phyloP scores from a whole-genome alignment of 192 early-diverging fungal species.

The Coemansia sp. region DNA sequence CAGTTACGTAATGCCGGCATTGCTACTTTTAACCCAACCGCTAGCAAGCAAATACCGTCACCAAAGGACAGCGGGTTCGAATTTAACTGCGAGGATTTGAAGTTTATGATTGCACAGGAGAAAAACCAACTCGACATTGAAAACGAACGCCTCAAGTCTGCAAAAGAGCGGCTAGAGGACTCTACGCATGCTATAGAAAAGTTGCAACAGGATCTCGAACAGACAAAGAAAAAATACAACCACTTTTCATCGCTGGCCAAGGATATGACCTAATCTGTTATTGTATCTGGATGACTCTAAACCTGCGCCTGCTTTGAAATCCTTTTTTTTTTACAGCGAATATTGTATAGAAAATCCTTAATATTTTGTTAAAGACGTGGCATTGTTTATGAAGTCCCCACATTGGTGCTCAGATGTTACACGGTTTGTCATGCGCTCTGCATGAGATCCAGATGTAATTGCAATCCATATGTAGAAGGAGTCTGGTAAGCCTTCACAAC shows the following conservation, averaged over 20 bases:
- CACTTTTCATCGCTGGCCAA: constrained; percentile 36
- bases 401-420: too few relatives aligned
- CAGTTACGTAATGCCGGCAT: constrained; percentile 47
- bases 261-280: background rate
- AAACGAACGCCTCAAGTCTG: constrained; percentile 16
- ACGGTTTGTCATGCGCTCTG: too few relatives aligned
- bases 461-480: background rate
- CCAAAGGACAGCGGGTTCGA: constrained; percentile 29
- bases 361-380: too few relatives aligned
- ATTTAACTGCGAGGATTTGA: constrained; percentile 28
- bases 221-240: constrained; percentile 32
- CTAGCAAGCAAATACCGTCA: background rate
- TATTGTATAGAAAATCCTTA: background rate
- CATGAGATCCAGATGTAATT: too few relatives aligned
- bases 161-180: constrained; percentile 9
- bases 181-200: constrained; percentile 12
- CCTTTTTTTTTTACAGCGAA: background rate
- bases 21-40: background rate
- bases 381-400: too few relatives aligned
- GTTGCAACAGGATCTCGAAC: constrained; percentile 10
- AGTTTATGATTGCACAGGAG: constrained; percentile 37
- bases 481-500: background rate
- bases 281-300: background rate
- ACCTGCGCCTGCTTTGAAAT: background rate
- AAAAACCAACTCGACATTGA: constrained; percentile 28